Evolutionary conservation across 192 early-diverging fungal genomes (phyloP).

Genomic region (Coemansia sp.): DNA sequence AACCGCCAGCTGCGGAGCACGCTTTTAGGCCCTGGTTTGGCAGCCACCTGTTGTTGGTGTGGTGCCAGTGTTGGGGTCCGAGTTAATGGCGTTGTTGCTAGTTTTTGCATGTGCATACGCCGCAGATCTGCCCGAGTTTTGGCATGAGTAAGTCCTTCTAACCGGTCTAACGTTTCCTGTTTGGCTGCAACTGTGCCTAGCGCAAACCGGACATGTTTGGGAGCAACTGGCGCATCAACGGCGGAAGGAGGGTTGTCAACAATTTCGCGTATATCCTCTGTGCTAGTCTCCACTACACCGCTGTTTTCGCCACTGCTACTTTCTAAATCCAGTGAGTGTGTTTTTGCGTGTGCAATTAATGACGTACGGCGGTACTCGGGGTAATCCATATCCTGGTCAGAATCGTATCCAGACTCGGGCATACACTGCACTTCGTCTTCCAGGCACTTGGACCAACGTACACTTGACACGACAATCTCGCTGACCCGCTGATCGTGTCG

Average conservation of each 20-base stretch:
- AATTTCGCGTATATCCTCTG: neutral
- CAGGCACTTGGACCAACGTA: constrained; percentile 39
- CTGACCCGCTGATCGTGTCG: constrained; percentile 13
- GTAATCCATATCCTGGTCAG: constrained; percentile 15
- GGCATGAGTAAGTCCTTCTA: constrained; percentile 17
- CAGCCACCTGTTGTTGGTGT: neutral
- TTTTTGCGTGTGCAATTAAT: neutral
- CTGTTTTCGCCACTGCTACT: neutral
- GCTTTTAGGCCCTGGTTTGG: neutral
- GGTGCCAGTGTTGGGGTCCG: no score
- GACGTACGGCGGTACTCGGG: constrained; percentile 15
- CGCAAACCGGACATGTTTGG: constrained; percentile 38
- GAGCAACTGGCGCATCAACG: neutral
- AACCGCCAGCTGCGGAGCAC: constrained; percentile 31
- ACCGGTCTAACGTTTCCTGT: constrained; percentile 16
- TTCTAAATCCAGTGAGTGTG: neutral
- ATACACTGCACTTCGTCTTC: constrained; percentile 14
- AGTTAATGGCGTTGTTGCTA: neutral
- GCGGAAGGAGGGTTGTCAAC: no score
- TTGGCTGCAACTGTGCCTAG: neutral
- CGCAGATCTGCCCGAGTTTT: neutral
- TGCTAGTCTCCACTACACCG: no score
- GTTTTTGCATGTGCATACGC: neutral
- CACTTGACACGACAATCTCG: constrained; percentile 25
- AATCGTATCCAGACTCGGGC: constrained; percentile 15